Conservation (phyloP, 257 asterid genomes). For the Solanum acaule region DNA sequence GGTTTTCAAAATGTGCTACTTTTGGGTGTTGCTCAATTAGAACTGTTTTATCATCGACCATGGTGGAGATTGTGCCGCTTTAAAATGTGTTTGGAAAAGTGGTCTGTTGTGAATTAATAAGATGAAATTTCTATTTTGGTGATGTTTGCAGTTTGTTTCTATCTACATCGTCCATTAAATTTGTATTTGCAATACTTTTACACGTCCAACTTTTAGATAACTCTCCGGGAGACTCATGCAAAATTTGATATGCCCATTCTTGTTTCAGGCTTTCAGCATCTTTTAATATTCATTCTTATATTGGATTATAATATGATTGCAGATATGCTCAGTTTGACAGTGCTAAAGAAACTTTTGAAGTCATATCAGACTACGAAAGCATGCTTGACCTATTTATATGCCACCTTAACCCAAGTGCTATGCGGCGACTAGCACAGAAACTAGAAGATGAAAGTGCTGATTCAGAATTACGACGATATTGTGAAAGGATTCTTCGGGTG, state of each 20-base stretch:
- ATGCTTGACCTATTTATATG: conserved; percentile 93
- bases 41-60: neutral
- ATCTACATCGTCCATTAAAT: neutral
- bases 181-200: neutral
- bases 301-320: conserved; percentile 17
- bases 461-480: conserved; percentile 88
- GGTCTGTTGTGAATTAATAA: neutral
- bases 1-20: neutral
- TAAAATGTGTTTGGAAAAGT: neutral
- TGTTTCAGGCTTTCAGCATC: neutral
- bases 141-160: neutral
- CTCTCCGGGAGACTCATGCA: neutral
- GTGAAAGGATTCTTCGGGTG: conserved; percentile 91
- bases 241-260: neutral
- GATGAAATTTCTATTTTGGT: neutral
- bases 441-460: conserved; percentile 84
- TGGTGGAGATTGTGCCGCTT: neutral
- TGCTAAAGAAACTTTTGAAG: conserved; percentile 98
- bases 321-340: conserved; percentile 97
- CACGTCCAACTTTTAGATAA: neutral
- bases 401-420: conserved; percentile 99
- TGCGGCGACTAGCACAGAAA: conserved; percentile 95
- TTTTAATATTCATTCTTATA: neutral
- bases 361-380: conserved; percentile 87
- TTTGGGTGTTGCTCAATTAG: neutral